A percentile compares a stretch with the other conserved stretches of the same genome.
These are phyloP conservation scores for Cyclostephanos invisitatus DNA, from an alignment of 108 stramenopile genomes.

Conservation along the genomic window DNA sequence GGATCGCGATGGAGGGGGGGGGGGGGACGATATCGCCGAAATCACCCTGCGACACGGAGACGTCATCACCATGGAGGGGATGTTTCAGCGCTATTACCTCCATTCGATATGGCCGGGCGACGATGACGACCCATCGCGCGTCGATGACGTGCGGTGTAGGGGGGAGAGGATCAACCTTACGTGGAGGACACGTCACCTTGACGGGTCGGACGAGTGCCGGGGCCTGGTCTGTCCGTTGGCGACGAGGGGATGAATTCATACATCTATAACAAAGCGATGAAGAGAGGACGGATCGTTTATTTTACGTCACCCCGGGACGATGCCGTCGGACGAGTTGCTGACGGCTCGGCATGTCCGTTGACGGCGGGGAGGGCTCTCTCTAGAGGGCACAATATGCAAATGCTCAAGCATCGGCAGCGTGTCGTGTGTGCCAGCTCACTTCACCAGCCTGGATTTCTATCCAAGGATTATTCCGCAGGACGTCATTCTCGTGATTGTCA, in stretches of 20 bases:
- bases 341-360: no score
- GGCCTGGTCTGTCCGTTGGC: conserved; percentile 36
- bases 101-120: conserved; percentile 50
- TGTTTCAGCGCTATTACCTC: conserved; percentile 44
- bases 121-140: conserved; percentile 15
- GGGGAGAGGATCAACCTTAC: conserved; percentile 52
- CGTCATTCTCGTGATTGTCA: no score
- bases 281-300: no score
- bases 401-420: no score
- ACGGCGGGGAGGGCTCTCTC: no score
- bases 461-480: no score
- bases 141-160: conserved; percentile 24
- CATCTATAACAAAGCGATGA: no score
- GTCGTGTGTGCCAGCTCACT: no score
- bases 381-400: no score
- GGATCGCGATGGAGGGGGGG: conserved; percentile 13
- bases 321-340: no score
- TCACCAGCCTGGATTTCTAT: no score
- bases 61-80: conserved; percentile 50
- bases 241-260: neutral
- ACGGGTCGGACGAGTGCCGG: conserved; percentile 45
- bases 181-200: conserved; percentile 45
- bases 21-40: neutral
- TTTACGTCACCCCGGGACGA: no score
- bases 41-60: conserved; percentile 38